These are phyloP conservation scores for Thraustochytrium sp. DNA, from an alignment of 352 stramenopile species.

Conservation along the genomic window DNA sequence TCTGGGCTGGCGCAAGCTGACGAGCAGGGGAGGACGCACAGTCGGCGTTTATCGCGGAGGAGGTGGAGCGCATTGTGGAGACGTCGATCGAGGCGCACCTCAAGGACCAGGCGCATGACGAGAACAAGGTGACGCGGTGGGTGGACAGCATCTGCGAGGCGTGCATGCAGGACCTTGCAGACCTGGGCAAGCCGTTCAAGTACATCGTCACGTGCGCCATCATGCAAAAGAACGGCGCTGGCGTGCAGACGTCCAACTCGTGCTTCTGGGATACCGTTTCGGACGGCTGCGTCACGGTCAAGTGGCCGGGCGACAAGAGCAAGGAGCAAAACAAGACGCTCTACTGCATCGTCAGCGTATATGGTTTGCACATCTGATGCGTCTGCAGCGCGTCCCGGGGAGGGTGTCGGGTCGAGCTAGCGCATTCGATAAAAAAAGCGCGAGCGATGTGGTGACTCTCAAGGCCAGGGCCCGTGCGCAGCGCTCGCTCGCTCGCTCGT, in stretches of 20 bases:
- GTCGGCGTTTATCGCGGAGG: constrained; percentile 79
- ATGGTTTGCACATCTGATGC: constrained; percentile 53
- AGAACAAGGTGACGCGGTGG: constrained; percentile 73
- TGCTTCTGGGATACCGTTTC: constrained; percentile 82
- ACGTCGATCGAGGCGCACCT: constrained; percentile 67
- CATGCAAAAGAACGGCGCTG: constrained; percentile 87
- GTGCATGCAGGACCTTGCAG: constrained; percentile 72
- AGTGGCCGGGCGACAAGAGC: constrained; percentile 78
- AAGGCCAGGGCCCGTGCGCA: too few relatives aligned
- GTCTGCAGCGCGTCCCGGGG: background rate
- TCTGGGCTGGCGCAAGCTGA: background rate
- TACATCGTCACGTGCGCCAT: constrained; percentile 82
- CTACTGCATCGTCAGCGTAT: constrained; percentile 78
- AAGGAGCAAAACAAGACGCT: constrained; percentile 79
- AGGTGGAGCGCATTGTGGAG: constrained; percentile 78
- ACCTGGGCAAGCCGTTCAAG: constrained; percentile 83
- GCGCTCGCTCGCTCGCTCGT: too few relatives aligned
- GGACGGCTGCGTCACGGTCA: constrained; percentile 69
- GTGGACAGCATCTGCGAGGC: constrained; percentile 79
- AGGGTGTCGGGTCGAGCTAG: background rate
- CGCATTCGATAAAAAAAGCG: too few relatives aligned
- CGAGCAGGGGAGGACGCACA: constrained; percentile 46
- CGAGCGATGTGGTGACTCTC: background rate
- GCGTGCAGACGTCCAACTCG: constrained; percentile 74
- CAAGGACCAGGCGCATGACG: constrained; percentile 76